Conservation (phyloP, 2,329 filamentous ascomycete genomes). For the Colletotrichum lindemuthianum region DNA sequence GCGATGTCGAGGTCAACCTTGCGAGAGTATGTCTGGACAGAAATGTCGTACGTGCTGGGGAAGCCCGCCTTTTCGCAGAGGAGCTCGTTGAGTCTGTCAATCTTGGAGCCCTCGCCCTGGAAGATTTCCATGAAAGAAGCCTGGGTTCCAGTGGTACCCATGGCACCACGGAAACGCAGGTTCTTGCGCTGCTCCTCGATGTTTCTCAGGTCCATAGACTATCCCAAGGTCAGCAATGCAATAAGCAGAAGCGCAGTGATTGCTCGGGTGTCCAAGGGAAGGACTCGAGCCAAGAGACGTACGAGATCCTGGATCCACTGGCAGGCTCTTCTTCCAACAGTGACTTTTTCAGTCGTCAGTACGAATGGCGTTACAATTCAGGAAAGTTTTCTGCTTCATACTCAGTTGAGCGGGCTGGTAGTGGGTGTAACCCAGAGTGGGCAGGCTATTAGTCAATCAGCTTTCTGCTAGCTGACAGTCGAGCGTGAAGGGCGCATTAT, state of each 20-base stretch:
- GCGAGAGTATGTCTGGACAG: slow-evolving; percentile 68
- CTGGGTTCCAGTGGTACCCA: slow-evolving; percentile 77
- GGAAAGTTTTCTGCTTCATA: slow-evolving; percentile 40
- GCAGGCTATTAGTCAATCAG: slow-evolving; percentile 41
- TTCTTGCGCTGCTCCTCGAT: slow-evolving; percentile 74
- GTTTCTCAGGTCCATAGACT: slow-evolving; percentile 73
- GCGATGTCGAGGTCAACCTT: slow-evolving; percentile 86
- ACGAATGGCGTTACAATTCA: too few species aligned
- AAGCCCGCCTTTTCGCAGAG: slow-evolving; percentile 68
- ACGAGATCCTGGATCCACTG: slow-evolving; percentile 20
- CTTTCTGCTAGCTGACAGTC: too few species aligned
- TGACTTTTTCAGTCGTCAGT: slow-evolving; percentile 43
- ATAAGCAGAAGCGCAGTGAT: too few species aligned
- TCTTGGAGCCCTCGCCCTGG: slow-evolving; percentile 58
- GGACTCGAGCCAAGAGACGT: background rate
- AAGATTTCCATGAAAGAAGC: slow-evolving; percentile 76
- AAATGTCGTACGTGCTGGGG: slow-evolving; percentile 67
- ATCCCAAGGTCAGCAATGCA: slow-evolving; percentile 43
- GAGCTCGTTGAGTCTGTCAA: slow-evolving; percentile 64
- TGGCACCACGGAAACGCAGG: slow-evolving; percentile 79
- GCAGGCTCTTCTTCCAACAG: slow-evolving; percentile 7
- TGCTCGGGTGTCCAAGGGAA: slow-evolving; percentile 71
- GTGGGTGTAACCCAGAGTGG: slow-evolving; percentile 82
- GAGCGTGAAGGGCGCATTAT: too few species aligned
- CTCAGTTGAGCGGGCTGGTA: slow-evolving; percentile 69